A percentile compares a stretch with the other conserved stretches of the same genome.
Conservation (phyloP, 2,329 filamentous ascomycete genomes). For the Penicillium hordei region DNA sequence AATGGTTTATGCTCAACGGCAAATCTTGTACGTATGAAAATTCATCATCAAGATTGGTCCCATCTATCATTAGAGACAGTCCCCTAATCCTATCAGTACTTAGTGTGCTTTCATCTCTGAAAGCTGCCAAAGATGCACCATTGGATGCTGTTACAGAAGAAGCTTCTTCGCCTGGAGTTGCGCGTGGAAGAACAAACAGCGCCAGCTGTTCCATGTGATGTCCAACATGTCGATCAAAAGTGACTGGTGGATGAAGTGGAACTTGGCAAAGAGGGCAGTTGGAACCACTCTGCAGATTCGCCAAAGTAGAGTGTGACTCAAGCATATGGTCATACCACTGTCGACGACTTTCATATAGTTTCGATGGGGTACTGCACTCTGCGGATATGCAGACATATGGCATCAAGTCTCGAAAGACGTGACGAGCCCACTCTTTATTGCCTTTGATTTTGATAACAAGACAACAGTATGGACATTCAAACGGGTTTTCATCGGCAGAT, state of each 20-base stretch:
- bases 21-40: no score
- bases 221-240: not conserved
- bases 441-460: not conserved
- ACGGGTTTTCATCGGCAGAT: not conserved
- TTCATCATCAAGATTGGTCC: no score
- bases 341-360: not conserved
- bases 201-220: not conserved
- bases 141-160: no score
- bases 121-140: no score
- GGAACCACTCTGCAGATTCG: not conserved
- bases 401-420: not conserved
- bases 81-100: no score
- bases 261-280: not conserved
- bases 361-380: not conserved
- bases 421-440: not conserved
- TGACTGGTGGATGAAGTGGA: not conserved
- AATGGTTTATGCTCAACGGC: no score
- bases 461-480: not conserved
- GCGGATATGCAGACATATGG: not conserved
- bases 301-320: not conserved
- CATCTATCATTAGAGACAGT: no score
- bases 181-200: not conserved
- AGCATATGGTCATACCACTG: not conserved
- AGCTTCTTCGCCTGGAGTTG: no score
- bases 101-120: no score